Conservation (phyloP, 257 asterid genomes). For the Salvia rosmarinus region DNA sequence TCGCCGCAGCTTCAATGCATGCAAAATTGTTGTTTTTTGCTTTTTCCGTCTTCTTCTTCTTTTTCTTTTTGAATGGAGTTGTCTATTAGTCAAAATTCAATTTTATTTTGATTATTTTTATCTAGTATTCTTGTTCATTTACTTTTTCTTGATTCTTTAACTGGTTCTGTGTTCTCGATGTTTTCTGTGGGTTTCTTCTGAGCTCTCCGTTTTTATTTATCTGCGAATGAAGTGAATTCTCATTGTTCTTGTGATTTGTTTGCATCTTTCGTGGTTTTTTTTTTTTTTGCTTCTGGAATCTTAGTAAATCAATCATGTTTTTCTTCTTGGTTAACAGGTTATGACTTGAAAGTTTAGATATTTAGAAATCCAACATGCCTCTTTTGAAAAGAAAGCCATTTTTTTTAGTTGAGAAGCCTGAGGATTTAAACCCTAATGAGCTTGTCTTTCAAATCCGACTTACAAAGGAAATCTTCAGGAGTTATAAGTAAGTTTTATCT, state of each 20-base stretch:
- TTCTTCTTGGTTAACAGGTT: slow-evolving; percentile 41
- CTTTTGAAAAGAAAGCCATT: slow-evolving; percentile 72
- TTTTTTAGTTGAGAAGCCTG: slow-evolving; percentile 64
- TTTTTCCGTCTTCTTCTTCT: slow-evolving; percentile 19
- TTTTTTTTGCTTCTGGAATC: slow-evolving; percentile 4
- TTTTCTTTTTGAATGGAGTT: not conserved
- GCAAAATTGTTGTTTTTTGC: slow-evolving; percentile 33
- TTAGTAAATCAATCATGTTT: slow-evolving; percentile 19
- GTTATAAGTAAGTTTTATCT: slow-evolving; percentile 57
- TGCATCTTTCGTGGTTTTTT: slow-evolving; percentile 24
- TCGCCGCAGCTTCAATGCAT: slow-evolving; percentile 49
- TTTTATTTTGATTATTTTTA: not conserved
- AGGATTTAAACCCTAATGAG: slow-evolving; percentile 76
- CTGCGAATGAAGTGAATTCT: slow-evolving; percentile 32
- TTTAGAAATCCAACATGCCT: slow-evolving; percentile 62
- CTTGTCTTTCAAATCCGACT: slow-evolving; percentile 75
- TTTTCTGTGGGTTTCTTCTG: slow-evolving; percentile 21
- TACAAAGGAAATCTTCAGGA: slow-evolving; percentile 89
- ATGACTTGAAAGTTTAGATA: slow-evolving; percentile 43
- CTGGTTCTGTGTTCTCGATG: slow-evolving; percentile 31
- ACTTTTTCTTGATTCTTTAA: slow-evolving; percentile 6
- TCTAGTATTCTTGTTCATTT: slow-evolving; percentile 6
- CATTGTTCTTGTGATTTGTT: slow-evolving; percentile 14
- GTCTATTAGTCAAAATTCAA: slow-evolving; percentile 30
- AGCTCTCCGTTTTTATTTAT: slow-evolving; percentile 17